Conservation (phyloP, 2,329 filamentous ascomycete species). For the Diaporthe amygdali region DNA sequence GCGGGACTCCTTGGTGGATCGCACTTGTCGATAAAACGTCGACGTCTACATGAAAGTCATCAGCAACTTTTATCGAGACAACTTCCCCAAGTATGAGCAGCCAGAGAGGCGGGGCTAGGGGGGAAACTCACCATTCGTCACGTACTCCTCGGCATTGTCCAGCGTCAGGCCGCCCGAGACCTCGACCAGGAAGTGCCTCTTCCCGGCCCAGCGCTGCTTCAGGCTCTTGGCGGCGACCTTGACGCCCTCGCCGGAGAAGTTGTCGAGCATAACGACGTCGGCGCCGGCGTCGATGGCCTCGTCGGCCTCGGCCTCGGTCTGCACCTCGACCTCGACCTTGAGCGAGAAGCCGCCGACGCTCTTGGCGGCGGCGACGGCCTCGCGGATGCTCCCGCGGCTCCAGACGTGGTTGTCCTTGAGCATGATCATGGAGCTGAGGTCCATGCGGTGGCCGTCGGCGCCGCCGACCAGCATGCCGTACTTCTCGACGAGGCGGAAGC, state of each 20-base stretch:
- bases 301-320: constrained; percentile 85
- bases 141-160: constrained; percentile 82
- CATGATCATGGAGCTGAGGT: constrained; percentile 96
- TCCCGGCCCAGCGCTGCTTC: constrained; percentile 80
- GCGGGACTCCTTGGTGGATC: constrained; percentile 93
- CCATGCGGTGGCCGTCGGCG: constrained; percentile 89
- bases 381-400: constrained; percentile 84
- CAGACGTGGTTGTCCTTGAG: constrained; percentile 99
- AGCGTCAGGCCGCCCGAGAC: constrained; percentile 89
- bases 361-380: constrained; percentile 84
- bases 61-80: not conserved
- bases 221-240: constrained; percentile 75
- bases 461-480: constrained; percentile 97
- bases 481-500: constrained; percentile 94
- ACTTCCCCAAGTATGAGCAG: not conserved
- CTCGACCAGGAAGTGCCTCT: constrained; percentile 80
- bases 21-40: constrained; percentile 96
- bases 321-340: constrained; percentile 96
- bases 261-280: constrained; percentile 97
- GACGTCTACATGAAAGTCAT: constrained; percentile 63
- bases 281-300: constrained; percentile 90
- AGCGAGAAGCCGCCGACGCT: constrained; percentile 85
- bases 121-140: constrained; percentile 67
- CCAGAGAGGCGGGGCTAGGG: not conserved
- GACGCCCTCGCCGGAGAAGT: constrained; percentile 84